Evolutionary conservation across 345 rosid species (phyloP).

Genomic region (Melaleuca quinquenervia): DNA sequence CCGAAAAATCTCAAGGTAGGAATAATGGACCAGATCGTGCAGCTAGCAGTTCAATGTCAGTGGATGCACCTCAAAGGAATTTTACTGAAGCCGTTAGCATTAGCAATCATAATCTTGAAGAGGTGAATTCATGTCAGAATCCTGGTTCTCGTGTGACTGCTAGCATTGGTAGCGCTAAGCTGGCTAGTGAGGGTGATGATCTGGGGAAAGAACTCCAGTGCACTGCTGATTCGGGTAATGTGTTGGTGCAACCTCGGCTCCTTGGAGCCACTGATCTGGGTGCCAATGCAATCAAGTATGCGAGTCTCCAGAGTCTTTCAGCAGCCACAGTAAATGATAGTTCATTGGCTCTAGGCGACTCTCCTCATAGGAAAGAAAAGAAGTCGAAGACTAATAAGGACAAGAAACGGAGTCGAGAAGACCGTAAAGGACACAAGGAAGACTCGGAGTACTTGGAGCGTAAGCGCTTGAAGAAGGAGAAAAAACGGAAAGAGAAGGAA

Average conservation of each 20-base stretch:
- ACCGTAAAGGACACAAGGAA: slow-evolving; percentile 13
- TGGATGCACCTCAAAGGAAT: slow-evolving; percentile 86
- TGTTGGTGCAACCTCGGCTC: slow-evolving; percentile 23
- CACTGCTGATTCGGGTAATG: slow-evolving; percentile 85
- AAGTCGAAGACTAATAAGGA: slow-evolving; percentile 29
- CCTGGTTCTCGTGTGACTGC: slow-evolving; percentile 83
- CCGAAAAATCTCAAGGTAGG: slow-evolving; percentile 49
- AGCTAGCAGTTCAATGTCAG: slow-evolving; percentile 77
- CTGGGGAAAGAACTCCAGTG: slow-evolving; percentile 86
- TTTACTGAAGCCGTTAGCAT: slow-evolving; percentile 58
- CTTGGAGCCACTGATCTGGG: slow-evolving; percentile 38
- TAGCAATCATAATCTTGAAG: slow-evolving; percentile 71
- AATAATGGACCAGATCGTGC: slow-evolving; percentile 38
- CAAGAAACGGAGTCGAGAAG: slow-evolving; percentile 61
- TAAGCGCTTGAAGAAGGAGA: slow-evolving; percentile 84
- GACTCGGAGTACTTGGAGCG: slow-evolving; percentile 62
- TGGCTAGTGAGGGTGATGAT: slow-evolving; percentile 53
- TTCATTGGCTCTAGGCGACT: slow-evolving; percentile 6
- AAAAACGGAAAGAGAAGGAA: slow-evolving; percentile 71
- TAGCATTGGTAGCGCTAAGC: slow-evolving; percentile 88
- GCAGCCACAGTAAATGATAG: slow-evolving; percentile 19
- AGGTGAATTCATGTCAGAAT: slow-evolving; percentile 82
- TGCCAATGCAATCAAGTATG: slow-evolving; percentile 39
- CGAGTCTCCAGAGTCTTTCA: slow-evolving; percentile 58
- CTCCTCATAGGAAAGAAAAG: slow-evolving; percentile 29